phyloP scores from a whole-genome alignment of 441 rosid species.

The Adansonia madagascariensis region DNA sequence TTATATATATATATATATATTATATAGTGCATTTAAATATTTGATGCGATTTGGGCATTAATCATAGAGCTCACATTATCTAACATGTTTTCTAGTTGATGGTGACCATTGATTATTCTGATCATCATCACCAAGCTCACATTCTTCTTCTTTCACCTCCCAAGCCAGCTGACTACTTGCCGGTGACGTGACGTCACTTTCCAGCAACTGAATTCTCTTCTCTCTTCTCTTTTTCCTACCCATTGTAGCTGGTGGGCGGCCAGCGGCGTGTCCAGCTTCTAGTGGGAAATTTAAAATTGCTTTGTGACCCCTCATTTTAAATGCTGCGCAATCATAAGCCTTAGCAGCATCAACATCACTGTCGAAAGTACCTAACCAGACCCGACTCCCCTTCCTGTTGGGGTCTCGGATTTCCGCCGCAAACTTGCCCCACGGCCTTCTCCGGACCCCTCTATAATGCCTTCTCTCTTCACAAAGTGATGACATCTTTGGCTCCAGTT shows the following conservation, averaged over 20 bases:
- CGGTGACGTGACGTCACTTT: slow-evolving; percentile 19
- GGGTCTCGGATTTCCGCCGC: slow-evolving; percentile 96
- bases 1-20: too few relatives aligned
- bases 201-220: slow-evolving; percentile 30
- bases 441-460: slow-evolving; percentile 82
- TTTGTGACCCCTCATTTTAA: slow-evolving; percentile 79
- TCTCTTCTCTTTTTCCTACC: slow-evolving; percentile 56
- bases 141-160: slow-evolving; percentile 23
- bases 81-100: neutral
- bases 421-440: slow-evolving; percentile 91
- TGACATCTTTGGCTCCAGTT: neutral
- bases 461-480: slow-evolving; percentile 36
- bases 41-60: neutral
- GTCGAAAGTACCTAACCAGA: slow-evolving; percentile 92
- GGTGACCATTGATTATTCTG: slow-evolving; percentile 21
- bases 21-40: neutral
- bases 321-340: slow-evolving; percentile 91
- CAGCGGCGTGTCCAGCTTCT: slow-evolving; percentile 55
- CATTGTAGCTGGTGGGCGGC: slow-evolving; percentile 48
- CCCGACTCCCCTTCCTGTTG: slow-evolving; percentile 65
- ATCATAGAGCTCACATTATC: neutral
- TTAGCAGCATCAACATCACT: slow-evolving; percentile 77
- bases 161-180: slow-evolving; percentile 3
- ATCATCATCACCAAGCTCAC: slow-evolving; percentile 2
- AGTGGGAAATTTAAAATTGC: slow-evolving; percentile 84